phyloP scores from a whole-genome alignment of 2,329 filamentous ascomycete genomes.

The Exophiala aquamarina region DNA sequence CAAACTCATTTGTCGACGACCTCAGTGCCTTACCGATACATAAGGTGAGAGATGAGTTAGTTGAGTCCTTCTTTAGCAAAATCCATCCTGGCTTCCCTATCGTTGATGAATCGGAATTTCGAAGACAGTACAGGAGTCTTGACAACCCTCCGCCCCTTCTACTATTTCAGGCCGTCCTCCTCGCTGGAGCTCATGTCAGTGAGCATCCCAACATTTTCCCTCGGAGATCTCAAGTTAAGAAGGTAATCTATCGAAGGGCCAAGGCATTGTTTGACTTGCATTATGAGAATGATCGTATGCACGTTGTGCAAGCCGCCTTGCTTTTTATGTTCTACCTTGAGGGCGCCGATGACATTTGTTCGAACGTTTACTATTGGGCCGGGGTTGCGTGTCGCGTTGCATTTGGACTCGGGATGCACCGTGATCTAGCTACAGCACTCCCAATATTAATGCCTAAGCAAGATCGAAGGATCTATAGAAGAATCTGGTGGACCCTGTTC shows the following conservation, averaged over 20 bases:
- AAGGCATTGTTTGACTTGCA: constrained; percentile 56
- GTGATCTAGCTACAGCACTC: constrained; percentile 41
- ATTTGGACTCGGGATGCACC: constrained; percentile 56
- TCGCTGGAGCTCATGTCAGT: constrained; percentile 54
- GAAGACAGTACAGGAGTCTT: constrained; percentile 50
- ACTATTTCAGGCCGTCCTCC: constrained; percentile 51
- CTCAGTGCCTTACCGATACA: constrained; percentile 5
- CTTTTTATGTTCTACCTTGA: constrained; percentile 59
- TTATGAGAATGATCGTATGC: constrained; percentile 54
- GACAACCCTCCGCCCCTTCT: constrained; percentile 48
- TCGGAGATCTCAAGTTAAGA: constrained; percentile 44
- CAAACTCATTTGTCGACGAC: not conserved
- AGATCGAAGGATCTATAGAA: constrained; percentile 45
- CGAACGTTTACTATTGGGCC: constrained; percentile 56
- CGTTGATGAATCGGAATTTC: constrained; percentile 53
- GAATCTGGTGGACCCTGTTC: constrained; percentile 45
- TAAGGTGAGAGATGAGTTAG: constrained; percentile 40
- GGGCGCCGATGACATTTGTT: constrained; percentile 54
- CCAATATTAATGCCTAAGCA: constrained; percentile 34
- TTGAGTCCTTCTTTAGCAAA: constrained; percentile 52
- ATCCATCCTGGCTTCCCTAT: constrained; percentile 56
- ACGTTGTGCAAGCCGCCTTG: constrained; percentile 55
- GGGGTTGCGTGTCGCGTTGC: constrained; percentile 54
- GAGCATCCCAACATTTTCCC: constrained; percentile 36
- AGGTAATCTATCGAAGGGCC: constrained; percentile 52